Conservation (phyloP, 2,329 filamentous ascomycete species). For the Trichoderma sp. region DNA sequence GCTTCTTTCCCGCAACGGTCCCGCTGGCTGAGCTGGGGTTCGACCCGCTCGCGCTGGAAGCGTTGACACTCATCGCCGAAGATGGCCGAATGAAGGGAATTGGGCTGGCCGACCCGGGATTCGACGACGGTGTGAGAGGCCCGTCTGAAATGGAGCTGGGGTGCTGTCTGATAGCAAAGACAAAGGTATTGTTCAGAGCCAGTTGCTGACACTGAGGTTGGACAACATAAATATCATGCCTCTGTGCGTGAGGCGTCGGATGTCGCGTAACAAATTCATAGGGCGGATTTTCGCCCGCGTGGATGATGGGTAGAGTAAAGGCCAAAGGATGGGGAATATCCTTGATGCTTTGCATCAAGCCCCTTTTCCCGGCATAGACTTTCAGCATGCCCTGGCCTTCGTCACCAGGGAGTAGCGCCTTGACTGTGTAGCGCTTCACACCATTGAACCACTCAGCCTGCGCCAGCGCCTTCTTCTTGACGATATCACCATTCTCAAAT, state of each 20-base stretch:
- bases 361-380: constrained; percentile 89
- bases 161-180: constrained; percentile 93
- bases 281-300: constrained; percentile 86
- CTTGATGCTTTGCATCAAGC: constrained; percentile 95
- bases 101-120: constrained; percentile 52
- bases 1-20: constrained; percentile 66
- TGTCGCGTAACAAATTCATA: constrained; percentile 93
- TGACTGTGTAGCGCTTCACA: constrained; percentile 87
- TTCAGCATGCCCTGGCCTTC: constrained; percentile 86
- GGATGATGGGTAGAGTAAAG: constrained; percentile 83
- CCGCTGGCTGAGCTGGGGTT: constrained; percentile 55
- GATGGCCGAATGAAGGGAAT: constrained; percentile 60
- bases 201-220: constrained; percentile 90
- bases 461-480: constrained; percentile 81
- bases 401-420: constrained; percentile 86
- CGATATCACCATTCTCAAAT: constrained; percentile 85
- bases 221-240: constrained; percentile 94
- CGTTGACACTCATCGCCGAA: constrained; percentile 64
- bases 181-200: constrained; percentile 94
- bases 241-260: constrained; percentile 94
- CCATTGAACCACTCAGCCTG: constrained; percentile 90
- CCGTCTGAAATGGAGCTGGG: constrained; percentile 55
- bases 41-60: constrained; percentile 56
- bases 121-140: constrained; percentile 45
- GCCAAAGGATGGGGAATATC: constrained; percentile 92